These are phyloP conservation scores for Parietaria judaica DNA, from an alignment of 306 rosid genomes.

Conservation along the genomic window DNA sequence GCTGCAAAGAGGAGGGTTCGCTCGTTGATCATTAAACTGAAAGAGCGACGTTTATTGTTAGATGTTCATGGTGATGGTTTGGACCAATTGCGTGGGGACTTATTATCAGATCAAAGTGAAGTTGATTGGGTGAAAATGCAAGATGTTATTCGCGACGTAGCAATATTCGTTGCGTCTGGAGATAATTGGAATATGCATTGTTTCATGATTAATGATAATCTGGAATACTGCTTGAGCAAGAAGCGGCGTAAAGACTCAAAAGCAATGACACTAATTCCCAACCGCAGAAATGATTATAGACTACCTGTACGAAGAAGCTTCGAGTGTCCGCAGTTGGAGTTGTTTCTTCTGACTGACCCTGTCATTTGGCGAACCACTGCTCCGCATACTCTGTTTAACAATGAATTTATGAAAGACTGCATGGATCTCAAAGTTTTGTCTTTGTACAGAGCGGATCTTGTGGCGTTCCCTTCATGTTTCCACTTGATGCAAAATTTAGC, in stretches of 20 bases:
- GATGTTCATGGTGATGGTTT: not conserved
- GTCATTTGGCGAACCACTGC: no score
- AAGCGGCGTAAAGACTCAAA: no score
- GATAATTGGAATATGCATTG: not conserved
- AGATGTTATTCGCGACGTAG: slow-evolving; percentile 16
- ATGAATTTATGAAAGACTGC: slow-evolving; percentile 1
- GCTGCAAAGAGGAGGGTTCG: slow-evolving; percentile 2
- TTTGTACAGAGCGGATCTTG: accelerated
- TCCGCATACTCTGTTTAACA: not conserved
- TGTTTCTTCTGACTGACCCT: no score
- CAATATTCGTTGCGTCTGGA: not conserved
- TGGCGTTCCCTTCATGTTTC: not conserved
- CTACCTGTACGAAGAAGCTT: not conserved
- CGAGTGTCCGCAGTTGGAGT: no score
- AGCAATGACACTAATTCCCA: no score
- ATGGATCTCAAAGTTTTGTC: slow-evolving; percentile 2
- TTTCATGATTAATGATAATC: no score
- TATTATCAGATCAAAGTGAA: no score
- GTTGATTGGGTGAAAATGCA: slow-evolving; percentile 14
- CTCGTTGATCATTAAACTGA: slow-evolving; percentile 12
- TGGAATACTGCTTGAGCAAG: not conserved
- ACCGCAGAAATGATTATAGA: no score
- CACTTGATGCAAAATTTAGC: not conserved
- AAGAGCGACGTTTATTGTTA: slow-evolving; percentile 18
- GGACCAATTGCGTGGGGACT: no score